Base-by-base conservation (phyloP, 345 rosid species). In the Syzygium aqueum region DNA sequence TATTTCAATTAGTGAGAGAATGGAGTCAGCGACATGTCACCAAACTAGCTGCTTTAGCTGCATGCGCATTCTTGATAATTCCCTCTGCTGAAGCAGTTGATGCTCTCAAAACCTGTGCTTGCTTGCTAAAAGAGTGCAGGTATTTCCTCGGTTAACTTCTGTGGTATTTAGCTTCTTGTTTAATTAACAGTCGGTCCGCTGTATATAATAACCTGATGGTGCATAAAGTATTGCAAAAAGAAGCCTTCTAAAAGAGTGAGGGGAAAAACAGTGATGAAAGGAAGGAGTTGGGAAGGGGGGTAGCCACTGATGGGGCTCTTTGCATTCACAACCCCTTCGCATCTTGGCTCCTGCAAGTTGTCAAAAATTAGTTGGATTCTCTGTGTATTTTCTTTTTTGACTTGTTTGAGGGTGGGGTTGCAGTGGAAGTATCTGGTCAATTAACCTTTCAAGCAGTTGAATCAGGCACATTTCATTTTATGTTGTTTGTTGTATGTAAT, bases 61-160 rank as follows among this genome's bases (percentile, higher is more conserved):
- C 96, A 0, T 94, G 96, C 88, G 87, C 91, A 16, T 89, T 95
- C 59, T 91, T 97, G 89, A 63, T 95, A 30, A 93, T 94, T 90
- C 99, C 99, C 63, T 95, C 99, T 85, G 99, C 98, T 22, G 93
- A 91, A 27, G 99, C 99, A 21, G 96, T 92, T 87, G 99, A 97
- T 90, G 96, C 99, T 28, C 97, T 97, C 88, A 97, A 96, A 90
- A 97, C 99, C 52, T 97, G 99, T 86, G 78, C 97, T 67, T 97
- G 99, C 93, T 94, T 97, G 86, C 86, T 97, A 86, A 95, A 93
- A 91, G 97, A 93, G 53, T 97, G 98, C 98, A 95, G 99, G 99
- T 97, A 92, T 85, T 87, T 77, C 23, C 86, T 87, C 57, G 12
- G 40, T 40, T 30, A 56, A 25, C 2, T 57, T 56, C 25, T 3